Evolutionary conservation across 129 eudicot genomes (phyloP).

Genomic region (Kitagawia praeruptora): DNA sequence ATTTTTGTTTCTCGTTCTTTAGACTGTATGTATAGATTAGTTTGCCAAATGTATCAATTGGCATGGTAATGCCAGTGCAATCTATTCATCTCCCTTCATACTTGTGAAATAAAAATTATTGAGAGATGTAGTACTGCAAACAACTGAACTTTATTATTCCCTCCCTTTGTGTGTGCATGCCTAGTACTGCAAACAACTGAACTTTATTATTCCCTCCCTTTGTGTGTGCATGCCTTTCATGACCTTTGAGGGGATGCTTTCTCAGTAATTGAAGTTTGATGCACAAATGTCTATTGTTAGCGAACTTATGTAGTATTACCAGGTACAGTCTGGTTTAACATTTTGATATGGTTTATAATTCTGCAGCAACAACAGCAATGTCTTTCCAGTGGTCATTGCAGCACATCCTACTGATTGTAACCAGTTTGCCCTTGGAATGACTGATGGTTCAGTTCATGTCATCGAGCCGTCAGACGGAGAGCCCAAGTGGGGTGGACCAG

Average conservation of each 20-base stretch:
- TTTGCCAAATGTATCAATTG: background rate
- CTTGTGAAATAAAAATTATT: background rate
- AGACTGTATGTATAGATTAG: background rate
- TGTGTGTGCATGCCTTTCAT: background rate
- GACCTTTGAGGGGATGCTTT: background rate
- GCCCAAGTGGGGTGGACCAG: constrained; percentile 61
- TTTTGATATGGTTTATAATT: constrained; percentile 2
- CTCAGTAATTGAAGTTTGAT: background rate
- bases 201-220: background rate
- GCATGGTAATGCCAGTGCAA: background rate
- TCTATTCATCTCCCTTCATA: background rate
- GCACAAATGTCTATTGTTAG: background rate
- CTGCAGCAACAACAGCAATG: constrained; percentile 42
- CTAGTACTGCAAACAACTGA: too few relatives aligned
- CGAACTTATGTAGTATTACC: background rate
- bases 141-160: background rate
- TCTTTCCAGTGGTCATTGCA: constrained; percentile 63
- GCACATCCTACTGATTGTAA: constrained; percentile 66
- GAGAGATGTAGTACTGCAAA: background rate
- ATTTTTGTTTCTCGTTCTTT: background rate
- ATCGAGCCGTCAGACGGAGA: constrained; percentile 71
- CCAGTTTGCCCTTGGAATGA: constrained; percentile 85
- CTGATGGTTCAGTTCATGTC: constrained; percentile 67
- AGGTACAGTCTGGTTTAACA: background rate
- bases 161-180: background rate